Percentiles rank a stretch among this genome's conserved stretches.
Conservation (phyloP, 495 filamentous ascomycete species). For the Penicillium steckii region DNA sequence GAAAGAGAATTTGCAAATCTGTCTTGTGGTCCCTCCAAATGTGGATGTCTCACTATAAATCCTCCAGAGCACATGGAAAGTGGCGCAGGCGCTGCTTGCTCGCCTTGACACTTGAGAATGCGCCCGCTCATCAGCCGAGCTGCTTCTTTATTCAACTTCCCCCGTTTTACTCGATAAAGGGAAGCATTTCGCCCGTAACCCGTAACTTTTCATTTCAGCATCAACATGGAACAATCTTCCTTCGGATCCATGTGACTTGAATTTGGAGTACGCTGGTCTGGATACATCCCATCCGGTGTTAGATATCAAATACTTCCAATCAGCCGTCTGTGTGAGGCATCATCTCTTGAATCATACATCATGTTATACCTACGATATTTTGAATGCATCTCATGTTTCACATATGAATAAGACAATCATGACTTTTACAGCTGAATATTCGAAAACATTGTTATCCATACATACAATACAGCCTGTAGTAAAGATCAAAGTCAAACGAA, state of each 20-base stretch:
- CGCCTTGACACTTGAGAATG: neutral
- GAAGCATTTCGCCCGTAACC: too few species aligned
- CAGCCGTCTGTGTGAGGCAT: neutral
- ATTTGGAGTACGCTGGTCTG: neutral
- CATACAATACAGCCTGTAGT: neutral
- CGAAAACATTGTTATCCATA: neutral
- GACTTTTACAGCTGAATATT: neutral
- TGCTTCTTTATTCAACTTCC: neutral
- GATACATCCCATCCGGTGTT: neutral
- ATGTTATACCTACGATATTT: neutral
- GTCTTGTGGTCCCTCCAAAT: neutral
- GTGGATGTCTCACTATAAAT: neutral
- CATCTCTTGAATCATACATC: neutral
- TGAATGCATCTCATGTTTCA: neutral
- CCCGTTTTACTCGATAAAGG: too few species aligned
- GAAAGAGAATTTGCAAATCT: neutral
- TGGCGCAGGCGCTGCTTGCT: neutral
- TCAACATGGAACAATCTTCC: neutral
- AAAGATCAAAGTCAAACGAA: too few species aligned
- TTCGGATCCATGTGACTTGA: neutral
- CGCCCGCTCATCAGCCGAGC: neutral
- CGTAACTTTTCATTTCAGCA: neutral
- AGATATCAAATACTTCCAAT: neutral
- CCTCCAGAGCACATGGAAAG: neutral
- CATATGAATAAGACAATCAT: neutral